A percentile compares a stretch with the other conserved stretches of the same genome.
These are phyloP conservation scores for Haberlea rhodopensis DNA, from an alignment of 257 asterid species.

Conservation along the genomic window DNA sequence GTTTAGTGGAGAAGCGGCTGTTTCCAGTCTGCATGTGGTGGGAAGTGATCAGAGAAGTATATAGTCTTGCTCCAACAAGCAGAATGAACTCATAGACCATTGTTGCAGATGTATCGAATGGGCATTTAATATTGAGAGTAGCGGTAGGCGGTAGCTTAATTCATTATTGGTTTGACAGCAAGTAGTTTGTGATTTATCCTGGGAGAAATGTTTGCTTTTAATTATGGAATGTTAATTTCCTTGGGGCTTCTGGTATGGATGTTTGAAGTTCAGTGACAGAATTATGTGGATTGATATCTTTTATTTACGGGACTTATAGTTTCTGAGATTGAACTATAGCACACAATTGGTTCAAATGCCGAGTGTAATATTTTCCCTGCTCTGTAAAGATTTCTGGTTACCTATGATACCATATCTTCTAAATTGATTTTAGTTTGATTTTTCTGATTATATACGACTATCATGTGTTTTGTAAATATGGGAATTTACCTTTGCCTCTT, in stretches of 20 bases:
- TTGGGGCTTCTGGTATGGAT: conserved; percentile 12
- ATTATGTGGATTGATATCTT: conserved; percentile 5
- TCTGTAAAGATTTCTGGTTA: conserved; percentile 2
- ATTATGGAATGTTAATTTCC: conserved; percentile 1
- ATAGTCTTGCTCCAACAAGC: not conserved
- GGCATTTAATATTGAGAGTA: not conserved
- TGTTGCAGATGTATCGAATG: not conserved
- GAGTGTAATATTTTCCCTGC: not conserved
- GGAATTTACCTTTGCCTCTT: conserved; percentile 9
- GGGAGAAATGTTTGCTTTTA: not conserved
- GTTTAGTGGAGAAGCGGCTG: not conserved
- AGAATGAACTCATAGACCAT: conserved; percentile 3
- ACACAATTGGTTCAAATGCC: not conserved
- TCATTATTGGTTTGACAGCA: conserved; percentile 16
- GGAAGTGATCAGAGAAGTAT: conserved; percentile 7
- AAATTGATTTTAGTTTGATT: not conserved
- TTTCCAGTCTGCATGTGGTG: conserved; percentile 17
- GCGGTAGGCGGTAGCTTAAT: not conserved
- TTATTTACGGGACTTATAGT: not conserved
- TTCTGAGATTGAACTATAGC: not conserved
- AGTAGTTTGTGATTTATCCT: conserved; percentile 8
- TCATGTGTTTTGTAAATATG: not conserved
- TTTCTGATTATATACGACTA: not conserved
- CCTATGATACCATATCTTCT: not conserved
- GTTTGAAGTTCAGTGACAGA: too few relatives aligned